A percentile compares a stretch with the other conserved stretches of the same genome.
Evolutionary conservation across 2,329 filamentous ascomycete species (phyloP).

Genomic region (Alternaria sp.): DNA sequence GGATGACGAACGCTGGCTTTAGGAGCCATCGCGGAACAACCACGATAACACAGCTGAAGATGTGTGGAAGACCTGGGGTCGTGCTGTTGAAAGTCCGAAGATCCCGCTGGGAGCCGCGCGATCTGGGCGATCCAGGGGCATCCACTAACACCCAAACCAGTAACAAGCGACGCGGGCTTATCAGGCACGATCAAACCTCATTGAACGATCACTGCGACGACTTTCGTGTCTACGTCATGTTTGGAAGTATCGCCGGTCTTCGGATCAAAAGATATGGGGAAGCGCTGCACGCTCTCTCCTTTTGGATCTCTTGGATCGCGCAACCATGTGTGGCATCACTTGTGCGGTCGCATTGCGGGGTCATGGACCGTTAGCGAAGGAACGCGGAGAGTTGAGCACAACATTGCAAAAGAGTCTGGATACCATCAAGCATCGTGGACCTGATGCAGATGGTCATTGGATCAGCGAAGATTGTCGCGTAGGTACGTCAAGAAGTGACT

Average conservation of each 20-base stretch:
- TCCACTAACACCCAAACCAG: conserved; percentile 7
- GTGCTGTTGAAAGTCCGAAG: neutral
- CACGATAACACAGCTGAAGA: neutral
- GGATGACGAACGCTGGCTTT: conserved; percentile 4
- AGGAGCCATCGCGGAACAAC: neutral
- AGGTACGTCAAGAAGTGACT: conserved; percentile 37
- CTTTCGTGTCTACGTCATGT: conserved; percentile 4
- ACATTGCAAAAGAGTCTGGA: conserved; percentile 21
- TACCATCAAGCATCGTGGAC: conserved; percentile 54
- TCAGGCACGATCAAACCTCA: conserved; percentile 1
- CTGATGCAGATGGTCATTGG: conserved; percentile 56
- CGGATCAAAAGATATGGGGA: neutral
- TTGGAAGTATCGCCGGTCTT: neutral
- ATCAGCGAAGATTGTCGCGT: conserved; percentile 53
- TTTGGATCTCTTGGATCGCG: neutral
- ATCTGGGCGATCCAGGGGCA: conserved; percentile 1
- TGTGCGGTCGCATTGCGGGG: conserved; percentile 21
- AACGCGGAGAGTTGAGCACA: conserved; percentile 9
- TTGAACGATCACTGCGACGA: neutral
- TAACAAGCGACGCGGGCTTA: conserved; percentile 12
- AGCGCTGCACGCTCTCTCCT: neutral
- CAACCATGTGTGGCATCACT: conserved; percentile 23
- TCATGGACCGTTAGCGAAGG: conserved; percentile 10
- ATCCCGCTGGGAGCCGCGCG: neutral
- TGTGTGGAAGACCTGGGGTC: neutral